Percentiles rank a stretch among this genome's conserved stretches.
These are phyloP conservation scores for Alternaria sp. DNA, from an alignment of 2,329 filamentous ascomycete genomes.

Conservation along the genomic window DNA sequence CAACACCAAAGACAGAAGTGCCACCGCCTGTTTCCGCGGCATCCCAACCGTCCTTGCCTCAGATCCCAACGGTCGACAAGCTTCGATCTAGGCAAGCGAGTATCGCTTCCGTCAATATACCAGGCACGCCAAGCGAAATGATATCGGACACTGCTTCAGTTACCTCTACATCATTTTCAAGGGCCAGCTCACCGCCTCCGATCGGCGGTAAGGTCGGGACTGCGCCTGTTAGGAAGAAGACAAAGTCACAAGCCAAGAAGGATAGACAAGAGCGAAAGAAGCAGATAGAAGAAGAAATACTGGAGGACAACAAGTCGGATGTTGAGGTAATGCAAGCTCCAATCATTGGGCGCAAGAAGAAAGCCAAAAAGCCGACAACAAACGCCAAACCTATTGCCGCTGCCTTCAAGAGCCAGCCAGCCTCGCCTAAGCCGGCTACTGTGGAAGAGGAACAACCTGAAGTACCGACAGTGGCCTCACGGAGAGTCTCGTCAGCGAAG, in stretches of 20 bases:
- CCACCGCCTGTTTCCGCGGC: constrained; percentile 51
- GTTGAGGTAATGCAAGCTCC: constrained; percentile 67
- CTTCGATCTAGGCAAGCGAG: constrained; percentile 59
- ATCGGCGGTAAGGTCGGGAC: constrained; percentile 69
- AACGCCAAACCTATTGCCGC: constrained; percentile 31
- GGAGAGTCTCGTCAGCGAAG: constrained; percentile 26
- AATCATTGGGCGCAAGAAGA: constrained; percentile 81
- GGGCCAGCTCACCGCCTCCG: constrained; percentile 71
- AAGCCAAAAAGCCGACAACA: constrained; percentile 70
- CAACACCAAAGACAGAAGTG: constrained; percentile 67
- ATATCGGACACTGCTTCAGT: constrained; percentile 79
- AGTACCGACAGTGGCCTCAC: constrained; percentile 16
- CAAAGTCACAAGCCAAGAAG: constrained; percentile 81
- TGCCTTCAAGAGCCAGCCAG: constrained; percentile 34
- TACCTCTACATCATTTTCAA: constrained; percentile 73
- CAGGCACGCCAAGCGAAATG: constrained; percentile 78
- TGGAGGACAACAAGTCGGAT: constrained; percentile 55
- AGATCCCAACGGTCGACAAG: constrained; percentile 47
- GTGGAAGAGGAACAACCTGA: constrained; percentile 38
- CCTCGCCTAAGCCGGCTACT: constrained; percentile 36
- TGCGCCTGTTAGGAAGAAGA: constrained; percentile 71
- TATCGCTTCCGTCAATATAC: constrained; percentile 65
- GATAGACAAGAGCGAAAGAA: constrained; percentile 68
- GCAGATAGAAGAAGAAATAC: constrained; percentile 67
- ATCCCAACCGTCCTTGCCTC: constrained; percentile 38